phyloP scores from a whole-genome alignment of 805 yeast species.

The Naumovozyma dairenensis region DNA sequence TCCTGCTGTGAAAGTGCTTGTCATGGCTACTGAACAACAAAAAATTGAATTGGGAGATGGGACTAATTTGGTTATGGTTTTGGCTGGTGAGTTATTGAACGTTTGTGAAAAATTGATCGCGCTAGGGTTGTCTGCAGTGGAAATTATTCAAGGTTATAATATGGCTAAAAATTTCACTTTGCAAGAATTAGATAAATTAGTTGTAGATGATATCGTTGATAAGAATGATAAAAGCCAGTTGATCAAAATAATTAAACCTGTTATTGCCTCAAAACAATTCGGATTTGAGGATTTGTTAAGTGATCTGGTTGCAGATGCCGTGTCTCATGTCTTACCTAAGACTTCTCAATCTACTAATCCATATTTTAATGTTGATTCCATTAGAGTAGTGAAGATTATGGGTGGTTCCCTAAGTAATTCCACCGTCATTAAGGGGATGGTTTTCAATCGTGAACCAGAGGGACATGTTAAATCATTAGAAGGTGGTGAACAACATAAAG shows the following conservation, averaged over 20 bases:
- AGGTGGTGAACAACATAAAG: constrained; percentile 51
- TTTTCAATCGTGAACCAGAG: constrained; percentile 95
- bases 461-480: constrained; percentile 65
- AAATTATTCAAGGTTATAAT: constrained; percentile 85
- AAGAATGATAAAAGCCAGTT: constrained; percentile 46
- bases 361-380: constrained; percentile 79
- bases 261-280: constrained; percentile 86
- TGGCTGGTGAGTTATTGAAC: constrained; percentile 86
- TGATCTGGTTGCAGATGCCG: constrained; percentile 75
- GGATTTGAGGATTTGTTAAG: constrained; percentile 77
- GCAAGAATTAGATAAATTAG: constrained; percentile 55
- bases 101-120: constrained; percentile 78
- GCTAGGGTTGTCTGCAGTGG: constrained; percentile 83
- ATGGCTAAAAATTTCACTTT: constrained; percentile 72
- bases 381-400: constrained; percentile 94
- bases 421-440: constrained; percentile 91
- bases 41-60: constrained; percentile 96
- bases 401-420: constrained; percentile 72
- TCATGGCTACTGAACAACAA: constrained; percentile 96
- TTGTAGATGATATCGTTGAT: constrained; percentile 42
- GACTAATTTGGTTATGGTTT: constrained; percentile 79
- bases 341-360: constrained; percentile 3
- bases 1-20: constrained; percentile 92
- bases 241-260: constrained; percentile 69
- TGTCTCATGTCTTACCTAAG: constrained; percentile 59